These are phyloP conservation scores for Podaxis sp. DNA, from an alignment of 768 basidiomycete genomes.

Conservation along the genomic window DNA sequence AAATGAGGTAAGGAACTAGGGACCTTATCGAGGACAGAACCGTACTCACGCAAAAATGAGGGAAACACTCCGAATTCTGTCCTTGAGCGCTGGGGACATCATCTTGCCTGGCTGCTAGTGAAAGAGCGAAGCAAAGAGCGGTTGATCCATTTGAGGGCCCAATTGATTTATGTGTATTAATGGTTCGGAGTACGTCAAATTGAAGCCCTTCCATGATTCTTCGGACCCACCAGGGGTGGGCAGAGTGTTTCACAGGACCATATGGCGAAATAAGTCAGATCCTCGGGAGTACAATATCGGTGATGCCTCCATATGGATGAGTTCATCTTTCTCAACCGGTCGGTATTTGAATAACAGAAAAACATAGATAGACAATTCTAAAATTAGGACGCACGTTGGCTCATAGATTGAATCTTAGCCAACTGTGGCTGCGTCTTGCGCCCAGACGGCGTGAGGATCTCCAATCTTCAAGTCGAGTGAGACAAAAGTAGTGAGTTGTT, in stretches of 20 bases:
- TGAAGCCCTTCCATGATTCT: neutral
- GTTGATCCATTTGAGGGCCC: neutral
- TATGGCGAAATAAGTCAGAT: neutral
- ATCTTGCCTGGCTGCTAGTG: slow-evolving; percentile 1
- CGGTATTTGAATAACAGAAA: neutral
- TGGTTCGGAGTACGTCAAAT: neutral
- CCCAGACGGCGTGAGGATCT: neutral
- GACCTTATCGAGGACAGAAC: neutral
- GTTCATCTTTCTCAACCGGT: neutral
- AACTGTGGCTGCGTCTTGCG: neutral
- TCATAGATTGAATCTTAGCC: neutral
- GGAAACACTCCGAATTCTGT: slow-evolving; percentile 54
- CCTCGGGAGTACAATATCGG: neutral
- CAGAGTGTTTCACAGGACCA: neutral
- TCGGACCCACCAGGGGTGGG: neutral
- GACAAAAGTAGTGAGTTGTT: neutral
- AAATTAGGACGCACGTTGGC: slow-evolving; percentile 9
- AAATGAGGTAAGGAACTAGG: neutral
- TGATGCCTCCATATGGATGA: neutral
- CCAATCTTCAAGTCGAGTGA: neutral
- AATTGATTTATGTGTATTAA: neutral
- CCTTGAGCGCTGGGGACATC: slow-evolving; percentile 19
- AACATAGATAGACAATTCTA: neutral
- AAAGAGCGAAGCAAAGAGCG: neutral
- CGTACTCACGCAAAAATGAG: slow-evolving; percentile 77